phyloP scores from a whole-genome alignment of 768 basidiomycete species.

The Coprinopsis cinerea region DNA sequence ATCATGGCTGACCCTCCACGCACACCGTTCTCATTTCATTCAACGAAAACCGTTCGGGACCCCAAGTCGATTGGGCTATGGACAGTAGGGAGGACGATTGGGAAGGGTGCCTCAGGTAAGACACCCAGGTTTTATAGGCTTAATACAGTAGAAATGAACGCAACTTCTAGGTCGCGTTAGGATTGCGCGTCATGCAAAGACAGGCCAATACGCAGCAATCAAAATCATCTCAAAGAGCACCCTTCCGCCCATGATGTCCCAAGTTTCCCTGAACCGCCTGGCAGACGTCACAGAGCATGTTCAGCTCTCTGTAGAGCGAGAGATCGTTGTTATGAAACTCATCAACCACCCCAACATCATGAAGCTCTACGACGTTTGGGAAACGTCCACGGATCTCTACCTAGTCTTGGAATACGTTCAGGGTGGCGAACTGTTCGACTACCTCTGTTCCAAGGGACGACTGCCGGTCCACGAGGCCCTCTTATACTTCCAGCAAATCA shows the following conservation, averaged over 20 bases:
- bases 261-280: conserved; percentile 60
- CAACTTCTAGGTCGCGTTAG: conserved; percentile 70
- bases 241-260: conserved; percentile 41
- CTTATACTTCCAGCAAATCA: conserved; percentile 89
- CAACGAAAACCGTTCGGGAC: conserved; percentile 24
- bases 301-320: conserved; percentile 79
- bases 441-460: conserved; percentile 74
- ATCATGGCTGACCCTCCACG: conserved; percentile 23
- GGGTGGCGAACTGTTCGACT: conserved; percentile 92
- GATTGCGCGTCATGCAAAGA: conserved; percentile 82
- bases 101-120: conserved; percentile 73
- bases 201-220: conserved; percentile 86
- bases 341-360: conserved; percentile 94
- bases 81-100: conserved; percentile 83
- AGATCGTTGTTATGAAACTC: conserved; percentile 97
- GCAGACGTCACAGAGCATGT: conserved; percentile 73
- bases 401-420: conserved; percentile 94
- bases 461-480: conserved; percentile 70
- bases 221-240: conserved; percentile 87
- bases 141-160: not conserved
- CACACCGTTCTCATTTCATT: conserved; percentile 17
- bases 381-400: conserved; percentile 82
- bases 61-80: conserved; percentile 73
- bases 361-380: conserved; percentile 95
- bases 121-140: not conserved